Base-by-base conservation (phyloP, 2,329 filamentous ascomycete species). In the Stachybotrys chlorohalonatus region DNA sequence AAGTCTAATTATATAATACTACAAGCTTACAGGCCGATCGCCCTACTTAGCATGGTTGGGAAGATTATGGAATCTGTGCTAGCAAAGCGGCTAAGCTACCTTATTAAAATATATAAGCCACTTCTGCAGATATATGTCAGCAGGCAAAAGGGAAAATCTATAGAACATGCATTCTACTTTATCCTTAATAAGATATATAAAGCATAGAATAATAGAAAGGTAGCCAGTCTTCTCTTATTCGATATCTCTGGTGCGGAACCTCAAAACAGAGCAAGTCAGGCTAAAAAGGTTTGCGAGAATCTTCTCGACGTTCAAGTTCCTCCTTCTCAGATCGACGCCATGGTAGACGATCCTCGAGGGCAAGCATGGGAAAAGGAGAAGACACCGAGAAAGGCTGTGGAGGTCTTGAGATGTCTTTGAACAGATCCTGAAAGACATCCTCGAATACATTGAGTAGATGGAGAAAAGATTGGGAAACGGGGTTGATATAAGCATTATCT, bases 231-330 rank as follows among this genome's bases (percentile, higher is more conserved):
- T n/a, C n/a, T n/a, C n/a, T n/a, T n/a, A n/a, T n/a, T n/a, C n/a
- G n/a, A n/a, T n/a, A n/a, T n/a, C n/a, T n/a, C 60, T 70, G 2
- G 58, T 61, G 5, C 53, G 54, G 0, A 58, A 56, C 0, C 55
- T 71, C 3, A 52, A 56, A 5, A 68, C 60, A 0, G 68, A 70
- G 36, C 48, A 57, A 1, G 56, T 57, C 3, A 68, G 63, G 11
- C 47, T 69, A 0, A 62, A 5, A 68, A 70, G 47, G 62, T 66
- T 7, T 70, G 61, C 39, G 58, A 68, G 17, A 64, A 64, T 9
- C 60, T 71, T 0, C 60, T 70, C 3, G 54, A 52, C 0, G 65
- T 64, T 1, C 56, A 66, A 0, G 63, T 66, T 0, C 54, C 62
- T 0, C 57, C 54, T 0, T n/a, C 48, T 6, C 47, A 64, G 7